A percentile compares a stretch with the other conserved stretches of the same genome.
Conservation (phyloP, 176 grass and related monocot species). For the Puccinellia tenuiflora region DNA sequence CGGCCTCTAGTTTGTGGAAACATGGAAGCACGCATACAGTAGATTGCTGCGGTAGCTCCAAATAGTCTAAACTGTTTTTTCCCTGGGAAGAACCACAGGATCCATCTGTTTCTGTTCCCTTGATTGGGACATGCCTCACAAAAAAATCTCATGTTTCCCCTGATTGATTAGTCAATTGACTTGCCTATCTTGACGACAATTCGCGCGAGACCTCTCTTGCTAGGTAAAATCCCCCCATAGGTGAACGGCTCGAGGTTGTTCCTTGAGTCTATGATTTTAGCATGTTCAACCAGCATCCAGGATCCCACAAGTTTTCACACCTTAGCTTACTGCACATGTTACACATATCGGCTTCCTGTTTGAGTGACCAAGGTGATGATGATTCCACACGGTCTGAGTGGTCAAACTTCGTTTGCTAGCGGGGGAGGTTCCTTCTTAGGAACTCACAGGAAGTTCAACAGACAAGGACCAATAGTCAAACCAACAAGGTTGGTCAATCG, state of each 20-base stretch:
- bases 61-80: background rate
- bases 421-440: conserved; percentile 9
- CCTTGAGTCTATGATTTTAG: background rate
- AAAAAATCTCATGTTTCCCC: conserved; percentile 1
- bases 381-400: conserved; percentile 30
- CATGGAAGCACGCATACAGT: background rate
- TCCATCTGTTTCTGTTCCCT: background rate
- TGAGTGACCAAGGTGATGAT: conserved; percentile 5
- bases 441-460: conserved; percentile 14
- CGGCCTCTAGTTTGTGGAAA: background rate
- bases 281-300: conserved; percentile 7
- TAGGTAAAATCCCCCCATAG: background rate
- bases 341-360: conserved; percentile 33
- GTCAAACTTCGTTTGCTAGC: conserved; percentile 38
- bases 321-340: conserved; percentile 8
- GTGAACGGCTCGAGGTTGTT: conserved; percentile 26
- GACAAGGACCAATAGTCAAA: conserved; percentile 26
- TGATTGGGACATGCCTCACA: conserved; percentile 11
- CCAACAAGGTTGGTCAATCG: conserved; percentile 25
- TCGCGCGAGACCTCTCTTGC: background rate
- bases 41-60: background rate
- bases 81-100: background rate
- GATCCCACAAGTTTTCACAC: conserved; percentile 4
- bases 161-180: conserved; percentile 19
- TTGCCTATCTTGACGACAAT: background rate